Conservation (phyloP, 768 basidiomycete genomes). For the Paxillus involutus region DNA sequence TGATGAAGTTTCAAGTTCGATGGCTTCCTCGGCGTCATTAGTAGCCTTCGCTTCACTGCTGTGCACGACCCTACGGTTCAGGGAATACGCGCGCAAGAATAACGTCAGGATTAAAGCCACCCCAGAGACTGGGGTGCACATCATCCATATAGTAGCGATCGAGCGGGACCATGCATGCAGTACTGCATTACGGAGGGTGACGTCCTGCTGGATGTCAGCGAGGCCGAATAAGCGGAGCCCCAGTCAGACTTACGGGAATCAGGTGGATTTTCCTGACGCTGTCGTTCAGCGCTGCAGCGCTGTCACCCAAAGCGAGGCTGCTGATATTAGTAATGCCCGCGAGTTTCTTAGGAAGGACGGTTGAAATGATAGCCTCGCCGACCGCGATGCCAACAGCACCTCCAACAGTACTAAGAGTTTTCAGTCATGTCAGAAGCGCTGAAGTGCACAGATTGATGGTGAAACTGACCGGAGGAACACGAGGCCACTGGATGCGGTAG, state of each 20-base stretch:
- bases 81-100: constrained; percentile 58
- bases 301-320: constrained; percentile 33
- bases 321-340: constrained; percentile 31
- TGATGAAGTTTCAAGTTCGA: no score
- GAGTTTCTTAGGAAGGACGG: constrained; percentile 42
- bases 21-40: constrained; percentile 30
- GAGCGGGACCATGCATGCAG: constrained; percentile 64
- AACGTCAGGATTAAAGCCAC: constrained; percentile 50
- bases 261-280: constrained; percentile 43
- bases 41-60: constrained; percentile 18
- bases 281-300: constrained; percentile 43
- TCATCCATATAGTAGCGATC: constrained; percentile 64
- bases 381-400: constrained; percentile 77
- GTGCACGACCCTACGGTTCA: constrained; percentile 51
- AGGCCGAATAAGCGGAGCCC: not conserved
- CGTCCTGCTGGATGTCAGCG: constrained; percentile 39
- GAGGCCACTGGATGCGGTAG: constrained; percentile 72
- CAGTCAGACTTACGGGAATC: constrained; percentile 18
- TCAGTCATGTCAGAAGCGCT: not conserved
- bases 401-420: constrained; percentile 54
- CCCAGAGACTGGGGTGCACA: constrained; percentile 57
- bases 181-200: constrained; percentile 44
- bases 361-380: constrained; percentile 69
- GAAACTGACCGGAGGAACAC: constrained; percentile 60
- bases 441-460: not conserved